Base-by-base conservation (phyloP, 2,329 filamentous ascomycete genomes). In the Talaromyces pinophilus region DNA sequence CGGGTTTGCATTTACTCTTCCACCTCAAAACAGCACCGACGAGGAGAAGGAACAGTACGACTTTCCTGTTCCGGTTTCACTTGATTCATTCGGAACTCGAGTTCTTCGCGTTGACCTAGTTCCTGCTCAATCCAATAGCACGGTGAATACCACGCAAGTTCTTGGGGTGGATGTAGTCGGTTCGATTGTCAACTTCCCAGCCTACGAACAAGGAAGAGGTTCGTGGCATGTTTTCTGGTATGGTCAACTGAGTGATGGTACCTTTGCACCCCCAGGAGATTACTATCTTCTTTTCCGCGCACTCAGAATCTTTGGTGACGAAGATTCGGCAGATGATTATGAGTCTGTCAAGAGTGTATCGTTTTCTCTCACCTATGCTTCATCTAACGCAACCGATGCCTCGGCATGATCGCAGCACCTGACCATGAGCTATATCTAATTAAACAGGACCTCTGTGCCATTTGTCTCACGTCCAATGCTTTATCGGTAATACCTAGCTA, bases 201-300 rank as follows among this genome's bases (percentile, higher is more conserved):
- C 13, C 15, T 50, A 48, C 28, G 44, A 44, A 19, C 42, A 48
- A 40, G 40, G 30, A 6, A 55, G 60, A 48, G 65, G 59, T 15
- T 15, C 28, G 35, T 57, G 60, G 59, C 52, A 59, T 55, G 38
- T 38, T 19, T 59, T 62, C 19, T 67, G 65, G 65, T 35, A 59
- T 28, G 75, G 75, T n/a, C 33, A 70, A 11, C 63, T 76, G 50
- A 72, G 70, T 6, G 73, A 75, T 30, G 71, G 71, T 10, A 71
- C 68, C 1, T 61, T 71, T 10, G 70, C 70, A 3, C 73, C 73
- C 1, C 72, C 72, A 11, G 75, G 75, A 8, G 66, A 67, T 3
- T 76, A 76, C 64, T 66, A 64, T 59, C 68, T 76, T 15, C 66
- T 75, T 6, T 69, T 72, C 13, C 69, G 72, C n/a, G 75, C 70